phyloP scores from a whole-genome alignment of 2,329 filamentous ascomycete species.

The Nemania sp. region DNA sequence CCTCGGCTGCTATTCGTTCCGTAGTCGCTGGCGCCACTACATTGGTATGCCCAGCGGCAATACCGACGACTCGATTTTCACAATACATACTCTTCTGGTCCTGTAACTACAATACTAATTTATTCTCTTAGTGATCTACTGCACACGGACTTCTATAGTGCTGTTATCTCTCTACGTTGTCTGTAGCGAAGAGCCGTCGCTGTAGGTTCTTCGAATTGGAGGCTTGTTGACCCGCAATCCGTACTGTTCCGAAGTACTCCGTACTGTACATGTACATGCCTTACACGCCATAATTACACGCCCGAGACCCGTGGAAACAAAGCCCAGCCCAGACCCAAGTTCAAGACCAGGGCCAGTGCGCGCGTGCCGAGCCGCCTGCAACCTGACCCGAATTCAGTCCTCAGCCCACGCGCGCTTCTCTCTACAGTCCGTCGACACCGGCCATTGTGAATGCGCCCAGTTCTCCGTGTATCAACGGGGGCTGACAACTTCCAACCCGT shows the following conservation, averaged over 20 bases:
- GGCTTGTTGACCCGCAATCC: conserved; percentile 10
- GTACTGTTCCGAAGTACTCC: too few relatives aligned
- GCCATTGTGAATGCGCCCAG: conserved; percentile 46
- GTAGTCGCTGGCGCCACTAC: too few relatives aligned
- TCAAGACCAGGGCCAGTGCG: background rate
- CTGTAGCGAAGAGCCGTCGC: conserved; percentile 4
- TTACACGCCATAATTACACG: too few relatives aligned
- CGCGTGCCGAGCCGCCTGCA: conserved; percentile 23
- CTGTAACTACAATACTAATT: too few relatives aligned
- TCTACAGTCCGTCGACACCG: conserved; percentile 41
- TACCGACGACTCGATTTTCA: background rate
- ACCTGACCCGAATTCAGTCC: conserved; percentile 8
- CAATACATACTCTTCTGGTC: too few relatives aligned
- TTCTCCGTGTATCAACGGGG: conserved; percentile 33
- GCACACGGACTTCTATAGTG: background rate
- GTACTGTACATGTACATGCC: too few relatives aligned
- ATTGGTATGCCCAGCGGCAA: too few relatives aligned
- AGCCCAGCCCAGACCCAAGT: background rate
- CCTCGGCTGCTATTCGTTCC: background rate
- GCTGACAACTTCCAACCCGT: background rate
- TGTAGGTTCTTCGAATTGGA: too few relatives aligned
- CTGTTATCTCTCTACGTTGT: background rate
- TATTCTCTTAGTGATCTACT: too few relatives aligned
- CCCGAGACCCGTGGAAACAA: too few relatives aligned
- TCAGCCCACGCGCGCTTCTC: conserved; percentile 27